Percentiles rank a stretch among this genome's conserved stretches.
These are phyloP conservation scores for Monosporascus sp. DNA, from an alignment of 2,329 filamentous ascomycete genomes.

Conservation along the genomic window DNA sequence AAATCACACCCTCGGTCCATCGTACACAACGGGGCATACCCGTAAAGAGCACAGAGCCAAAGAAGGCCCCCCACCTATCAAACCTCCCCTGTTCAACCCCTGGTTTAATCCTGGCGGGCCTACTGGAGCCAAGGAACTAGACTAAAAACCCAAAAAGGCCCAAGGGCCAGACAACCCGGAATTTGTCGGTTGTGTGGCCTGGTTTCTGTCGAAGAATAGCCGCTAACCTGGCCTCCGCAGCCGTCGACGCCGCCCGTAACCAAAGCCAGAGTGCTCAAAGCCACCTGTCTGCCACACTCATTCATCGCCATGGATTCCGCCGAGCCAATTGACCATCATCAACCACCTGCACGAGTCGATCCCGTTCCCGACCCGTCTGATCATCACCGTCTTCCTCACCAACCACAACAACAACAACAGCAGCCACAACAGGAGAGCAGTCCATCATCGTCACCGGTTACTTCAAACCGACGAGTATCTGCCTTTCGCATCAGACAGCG, in stretches of 20 bases:
- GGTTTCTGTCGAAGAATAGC: no score
- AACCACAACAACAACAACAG: conserved; percentile 3
- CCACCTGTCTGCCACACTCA: conserved; percentile 11
- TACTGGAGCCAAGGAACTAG: neutral
- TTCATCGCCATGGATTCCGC: conserved; percentile 17
- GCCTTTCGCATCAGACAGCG: conserved; percentile 27
- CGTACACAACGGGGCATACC: neutral
- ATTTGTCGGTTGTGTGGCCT: neutral
- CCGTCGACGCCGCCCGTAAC: no score
- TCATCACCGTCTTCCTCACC: conserved; percentile 18
- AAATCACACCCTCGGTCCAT: neutral
- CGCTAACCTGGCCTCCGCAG: no score
- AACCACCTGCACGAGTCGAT: conserved; percentile 1
- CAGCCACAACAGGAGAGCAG: neutral
- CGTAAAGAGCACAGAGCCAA: neutral
- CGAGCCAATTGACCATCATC: conserved; percentile 15
- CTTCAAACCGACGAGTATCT: conserved; percentile 14
- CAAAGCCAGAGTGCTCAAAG: no score
- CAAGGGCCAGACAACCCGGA: neutral
- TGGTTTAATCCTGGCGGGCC: neutral
- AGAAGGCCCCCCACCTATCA: neutral
- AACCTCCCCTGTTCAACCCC: neutral
- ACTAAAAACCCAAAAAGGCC: neutral
- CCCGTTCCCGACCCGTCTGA: conserved; percentile 12
- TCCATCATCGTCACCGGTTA: neutral